Percentiles rank a stretch among this genome's conserved stretches.
Evolutionary conservation across 176 grass and related monocot species (phyloP).

Genomic region (Cymbopogon citratus): DNA sequence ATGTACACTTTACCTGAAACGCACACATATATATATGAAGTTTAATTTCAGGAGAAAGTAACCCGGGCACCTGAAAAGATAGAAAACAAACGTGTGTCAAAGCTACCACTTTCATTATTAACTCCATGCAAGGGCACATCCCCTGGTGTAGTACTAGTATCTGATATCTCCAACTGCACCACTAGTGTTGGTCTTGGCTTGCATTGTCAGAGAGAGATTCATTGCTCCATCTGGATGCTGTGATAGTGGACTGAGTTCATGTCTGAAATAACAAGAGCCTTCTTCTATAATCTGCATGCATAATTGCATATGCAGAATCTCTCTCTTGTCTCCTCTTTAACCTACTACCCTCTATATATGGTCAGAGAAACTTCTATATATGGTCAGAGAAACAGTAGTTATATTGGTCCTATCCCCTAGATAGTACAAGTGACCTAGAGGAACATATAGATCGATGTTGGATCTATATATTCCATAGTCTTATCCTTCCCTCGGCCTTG

Average conservation of each 20-base stretch:
- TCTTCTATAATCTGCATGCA: neutral
- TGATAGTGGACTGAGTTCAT: neutral
- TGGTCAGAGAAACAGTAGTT: neutral
- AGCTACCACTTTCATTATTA: neutral
- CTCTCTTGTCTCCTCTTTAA: neutral
- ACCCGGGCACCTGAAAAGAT: neutral
- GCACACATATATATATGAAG: neutral
- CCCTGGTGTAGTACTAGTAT: neutral
- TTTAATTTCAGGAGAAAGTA: neutral
- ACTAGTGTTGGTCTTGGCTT: neutral
- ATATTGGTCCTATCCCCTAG: neutral
- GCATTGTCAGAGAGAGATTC: neutral
- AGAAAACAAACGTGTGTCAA: neutral
- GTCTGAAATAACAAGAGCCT: neutral
- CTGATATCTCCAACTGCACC: conserved; percentile 9
- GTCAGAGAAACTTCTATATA: neutral
- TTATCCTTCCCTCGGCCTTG: too few species aligned
- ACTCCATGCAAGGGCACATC: neutral
- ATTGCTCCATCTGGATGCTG: neutral
- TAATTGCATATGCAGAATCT: neutral
- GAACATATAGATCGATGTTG: neutral
- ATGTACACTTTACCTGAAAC: neutral
- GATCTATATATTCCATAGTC: neutral
- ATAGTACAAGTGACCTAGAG: neutral
- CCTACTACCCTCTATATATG: neutral